Base-by-base conservation (phyloP, 139 green algal species). In the Zygnema cylindricum region DNA sequence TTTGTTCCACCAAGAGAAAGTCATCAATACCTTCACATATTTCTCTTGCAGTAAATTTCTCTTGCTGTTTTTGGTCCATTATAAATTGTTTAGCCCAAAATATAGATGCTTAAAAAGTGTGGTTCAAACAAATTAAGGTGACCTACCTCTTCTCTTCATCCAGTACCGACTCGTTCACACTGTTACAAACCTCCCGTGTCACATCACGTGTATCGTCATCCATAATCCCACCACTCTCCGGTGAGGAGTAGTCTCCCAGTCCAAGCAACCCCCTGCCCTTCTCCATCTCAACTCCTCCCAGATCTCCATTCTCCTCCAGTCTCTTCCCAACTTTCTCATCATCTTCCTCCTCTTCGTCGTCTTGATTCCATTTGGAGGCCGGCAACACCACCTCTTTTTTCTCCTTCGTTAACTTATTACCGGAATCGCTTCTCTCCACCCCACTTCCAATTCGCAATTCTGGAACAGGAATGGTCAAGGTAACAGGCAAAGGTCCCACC, bases 291-390 rank as follows among this genome's bases (percentile, higher is more conserved):
- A 43, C 41, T 35, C 23, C n/a, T 43, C 76, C n/a, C 32, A 32
- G 32, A 2, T 35, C 76, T 35, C 11, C 71, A 73, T 73, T 73
- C 3, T 79, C 71, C 38, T 43, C 79, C 38, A 41, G 3, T 43
- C 30, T 77, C 41, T 22, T 3, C 32, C 79, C 1, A 25, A 22
- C 57, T 25, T 41, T 77, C 30, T 89, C 87, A 11, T 69, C 55
- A 32, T 91, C 87, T 2, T 89, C 69, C 38, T 69, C 71, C 32
- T 89, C 81, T 22, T 84, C 87, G 21, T 33, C 43, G 36, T 91
- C 81, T 25, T 36, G 69, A 38, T 39, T 84, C 87, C 87, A 91
- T 69, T 86, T 86, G 2, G 87, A 91, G 30, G 40, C 38, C 0
- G 87, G 81, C 82, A 91, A 63, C 33, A 86, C 42, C 7, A 57